Base-by-base conservation (phyloP, 179 eudicot genomes). In the Beta corolliflora region DNA sequence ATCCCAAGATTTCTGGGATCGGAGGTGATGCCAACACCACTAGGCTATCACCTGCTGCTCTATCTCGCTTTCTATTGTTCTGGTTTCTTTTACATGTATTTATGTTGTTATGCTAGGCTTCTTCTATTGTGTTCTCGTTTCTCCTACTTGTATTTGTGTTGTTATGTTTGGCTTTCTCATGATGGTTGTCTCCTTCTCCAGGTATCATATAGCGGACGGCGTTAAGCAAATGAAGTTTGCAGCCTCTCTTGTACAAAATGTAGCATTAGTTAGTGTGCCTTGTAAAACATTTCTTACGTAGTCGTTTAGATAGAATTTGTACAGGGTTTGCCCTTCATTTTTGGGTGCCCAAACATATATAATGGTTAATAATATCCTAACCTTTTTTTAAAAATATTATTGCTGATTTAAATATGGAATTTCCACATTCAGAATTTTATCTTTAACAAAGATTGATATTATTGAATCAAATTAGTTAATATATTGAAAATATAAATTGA, bases 281-380 rank as follows among this genome's bases (percentile, higher is more conserved):
- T 76, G 44, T 81, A 79, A 75, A 75, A 78, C 87, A 81, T 48
- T 73, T 74, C 48, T 9, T 56, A 73, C 5, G 31, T 29, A 25
- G 54, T 10, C n/a, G 3, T 58, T 16, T 67, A 68, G 82, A 25
- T 74, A 53, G 29, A 81, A 23, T 78, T 68, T 85, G 84, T 81
- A 78, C 77, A 78, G 73, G 87, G 87, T 36, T 41, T 55, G 16
- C 71, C 85, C 78, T 73, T 52, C 23, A 10, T 66, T 71, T 44
- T 53, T 6, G 76, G 79, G 79, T 73, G 78, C 79, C 79, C 82
- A 25, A 48, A 74, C 78, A 31, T 36, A 36, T 77, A 53, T 71
- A 29, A 9, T 73, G 71, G 58, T 78, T 53, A n/a, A 78, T 73
- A 31, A 48, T 75, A 73, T 66, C 46, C 16, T 46, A 53, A 66